Evolutionary conservation across 2,329 filamentous ascomycete species (phyloP).

Genomic region (Aspergillus alliaceus): DNA sequence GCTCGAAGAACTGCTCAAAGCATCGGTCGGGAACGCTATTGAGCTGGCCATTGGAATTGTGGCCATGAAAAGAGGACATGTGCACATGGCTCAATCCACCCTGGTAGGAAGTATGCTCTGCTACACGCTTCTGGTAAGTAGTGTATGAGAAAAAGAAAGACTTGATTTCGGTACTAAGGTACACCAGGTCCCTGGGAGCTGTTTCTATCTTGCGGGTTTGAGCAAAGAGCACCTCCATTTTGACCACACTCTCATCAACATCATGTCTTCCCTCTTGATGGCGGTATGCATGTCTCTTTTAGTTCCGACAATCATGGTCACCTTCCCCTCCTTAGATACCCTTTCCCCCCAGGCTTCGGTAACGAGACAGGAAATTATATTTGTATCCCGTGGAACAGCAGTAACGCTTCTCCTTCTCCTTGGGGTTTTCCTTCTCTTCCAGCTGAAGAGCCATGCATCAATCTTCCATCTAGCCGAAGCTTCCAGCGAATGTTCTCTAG

Average conservation of each 20-base stretch:
- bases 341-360: not conserved
- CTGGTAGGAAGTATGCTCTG: constrained; percentile 82
- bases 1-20: constrained; percentile 77
- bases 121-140: constrained; percentile 70
- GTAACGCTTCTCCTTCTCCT: constrained; percentile 11
- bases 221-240: constrained; percentile 17
- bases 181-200: constrained; percentile 14
- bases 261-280: constrained; percentile 22
- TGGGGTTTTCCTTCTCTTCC: constrained; percentile 14
- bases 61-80: constrained; percentile 66
- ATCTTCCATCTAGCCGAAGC: constrained; percentile 13
- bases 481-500: not conserved
- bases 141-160: not conserved
- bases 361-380: constrained; percentile 7
- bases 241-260: constrained; percentile 18
- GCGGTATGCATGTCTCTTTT: constrained; percentile 18
- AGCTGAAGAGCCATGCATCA: constrained; percentile 14
- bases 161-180: not conserved
- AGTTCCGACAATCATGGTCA: constrained; percentile 17
- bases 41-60: constrained; percentile 77
- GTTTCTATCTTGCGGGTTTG: constrained; percentile 15
- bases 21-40: constrained; percentile 80
- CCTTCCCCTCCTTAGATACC: constrained; percentile 14
- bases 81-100: constrained; percentile 81
- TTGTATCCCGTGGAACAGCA: constrained; percentile 11